Conservation (phyloP, 495 filamentous ascomycete species). For the Penicillium cinerascens region DNA sequence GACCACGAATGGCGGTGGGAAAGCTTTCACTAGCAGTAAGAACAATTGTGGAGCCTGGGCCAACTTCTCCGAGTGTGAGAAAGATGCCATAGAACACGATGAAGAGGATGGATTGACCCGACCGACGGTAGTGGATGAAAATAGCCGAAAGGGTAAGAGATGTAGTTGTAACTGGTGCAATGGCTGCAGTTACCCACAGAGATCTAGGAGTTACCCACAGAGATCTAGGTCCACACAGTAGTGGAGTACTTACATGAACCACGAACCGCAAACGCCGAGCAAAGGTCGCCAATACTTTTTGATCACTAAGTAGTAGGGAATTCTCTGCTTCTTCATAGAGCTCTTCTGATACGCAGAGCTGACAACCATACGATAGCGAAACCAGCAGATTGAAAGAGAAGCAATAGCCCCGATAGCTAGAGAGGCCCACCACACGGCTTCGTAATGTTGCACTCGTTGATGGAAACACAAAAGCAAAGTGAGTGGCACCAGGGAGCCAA, state of each 20-base stretch:
- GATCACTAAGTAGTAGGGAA: slow-evolving; percentile 30
- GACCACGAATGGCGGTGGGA: slow-evolving; percentile 72
- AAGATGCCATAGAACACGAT: slow-evolving; percentile 69
- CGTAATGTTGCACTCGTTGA: slow-evolving; percentile 23
- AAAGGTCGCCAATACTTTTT: slow-evolving; percentile 38
- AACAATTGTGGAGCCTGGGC: slow-evolving; percentile 80
- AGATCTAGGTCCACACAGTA: no score
- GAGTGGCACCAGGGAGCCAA: slow-evolving; percentile 28
- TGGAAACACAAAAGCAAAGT: slow-evolving; percentile 28
- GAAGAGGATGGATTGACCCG: slow-evolving; percentile 50
- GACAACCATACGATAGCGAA: slow-evolving; percentile 38
- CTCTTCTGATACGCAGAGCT: slow-evolving; percentile 66
- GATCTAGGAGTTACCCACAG: no score
- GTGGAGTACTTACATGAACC: slow-evolving; percentile 30
- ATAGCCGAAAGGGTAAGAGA: slow-evolving; percentile 38
- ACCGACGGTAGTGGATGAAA: slow-evolving; percentile 38
- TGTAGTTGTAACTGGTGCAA: slow-evolving; percentile 34
- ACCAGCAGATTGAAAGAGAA: slow-evolving; percentile 37
- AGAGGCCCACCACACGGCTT: slow-evolving; percentile 33
- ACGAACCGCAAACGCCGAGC: slow-evolving; percentile 30
- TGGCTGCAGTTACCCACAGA: no score
- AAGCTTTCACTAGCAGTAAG: slow-evolving; percentile 55
- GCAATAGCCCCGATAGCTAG: slow-evolving; percentile 30
- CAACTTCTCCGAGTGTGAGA: slow-evolving; percentile 69
- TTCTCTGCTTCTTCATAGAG: slow-evolving; percentile 46